Percentiles rank a stretch among this genome's conserved stretches.
These are phyloP conservation scores for Colletotrichum cordylinicola DNA, from an alignment of 2,329 filamentous ascomycete species.

Conservation along the genomic window DNA sequence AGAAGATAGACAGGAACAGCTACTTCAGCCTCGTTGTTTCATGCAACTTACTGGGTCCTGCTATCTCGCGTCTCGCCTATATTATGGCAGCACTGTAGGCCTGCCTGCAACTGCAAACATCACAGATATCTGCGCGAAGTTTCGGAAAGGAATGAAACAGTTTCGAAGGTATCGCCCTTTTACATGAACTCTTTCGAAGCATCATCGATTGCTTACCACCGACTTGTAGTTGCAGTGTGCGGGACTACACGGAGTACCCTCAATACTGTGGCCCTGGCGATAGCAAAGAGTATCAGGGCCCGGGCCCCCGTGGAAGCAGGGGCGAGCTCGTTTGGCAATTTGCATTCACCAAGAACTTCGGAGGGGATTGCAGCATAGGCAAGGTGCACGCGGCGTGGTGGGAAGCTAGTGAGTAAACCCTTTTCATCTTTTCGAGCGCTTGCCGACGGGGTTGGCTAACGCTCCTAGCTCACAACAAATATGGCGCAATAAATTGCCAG, in stretches of 20 bases:
- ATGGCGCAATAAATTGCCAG: neutral
- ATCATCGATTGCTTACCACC: neutral
- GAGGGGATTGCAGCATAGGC: neutral
- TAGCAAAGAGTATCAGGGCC: neutral
- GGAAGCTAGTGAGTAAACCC: neutral
- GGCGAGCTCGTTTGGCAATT: neutral
- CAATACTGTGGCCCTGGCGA: neutral
- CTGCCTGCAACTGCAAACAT: neutral
- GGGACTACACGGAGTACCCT: neutral
- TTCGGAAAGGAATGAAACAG: neutral
- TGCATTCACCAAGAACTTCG: no score
- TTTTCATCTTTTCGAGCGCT: neutral
- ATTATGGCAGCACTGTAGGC: neutral
- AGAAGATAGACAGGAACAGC: neutral
- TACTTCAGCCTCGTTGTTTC: neutral
- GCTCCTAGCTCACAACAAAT: neutral
- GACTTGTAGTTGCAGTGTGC: neutral
- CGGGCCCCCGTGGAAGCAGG: no score
- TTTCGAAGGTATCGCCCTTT: neutral
- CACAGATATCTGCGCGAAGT: neutral
- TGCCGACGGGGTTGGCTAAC: neutral
- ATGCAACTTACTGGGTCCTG: neutral
- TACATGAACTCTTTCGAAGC: neutral
- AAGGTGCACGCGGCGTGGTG: neutral
- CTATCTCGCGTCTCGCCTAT: neutral